phyloP scores from a whole-genome alignment of 2,329 filamentous ascomycete genomes.

The Aspergillus sp. region DNA sequence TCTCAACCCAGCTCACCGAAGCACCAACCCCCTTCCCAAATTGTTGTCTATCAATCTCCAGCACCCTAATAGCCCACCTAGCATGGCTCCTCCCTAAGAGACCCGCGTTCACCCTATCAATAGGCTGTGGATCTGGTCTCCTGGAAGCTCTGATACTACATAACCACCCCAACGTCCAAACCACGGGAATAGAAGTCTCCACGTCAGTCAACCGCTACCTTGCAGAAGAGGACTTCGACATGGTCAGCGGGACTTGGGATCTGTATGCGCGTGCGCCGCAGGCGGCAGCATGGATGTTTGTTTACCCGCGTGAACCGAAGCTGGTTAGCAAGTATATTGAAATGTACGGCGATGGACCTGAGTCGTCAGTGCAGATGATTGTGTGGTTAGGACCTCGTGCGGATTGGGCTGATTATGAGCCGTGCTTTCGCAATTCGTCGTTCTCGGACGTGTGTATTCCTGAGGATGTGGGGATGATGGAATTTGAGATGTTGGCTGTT shows the following conservation, averaged over 20 bases:
- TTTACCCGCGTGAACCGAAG: conserved; percentile 54
- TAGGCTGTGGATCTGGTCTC: conserved; percentile 55
- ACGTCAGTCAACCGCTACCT: conserved; percentile 50
- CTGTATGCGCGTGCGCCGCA: conserved; percentile 44
- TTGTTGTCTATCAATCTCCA: conserved; percentile 34
- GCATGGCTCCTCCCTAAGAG: conserved; percentile 24
- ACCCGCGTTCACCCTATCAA: conserved; percentile 42
- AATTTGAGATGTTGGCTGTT: conserved; percentile 28
- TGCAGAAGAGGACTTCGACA: conserved; percentile 41
- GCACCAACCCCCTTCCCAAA: conserved; percentile 27
- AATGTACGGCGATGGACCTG: conserved; percentile 12
- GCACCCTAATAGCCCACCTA: conserved; percentile 22
- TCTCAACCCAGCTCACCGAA: conserved; percentile 21
- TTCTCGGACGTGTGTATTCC: conserved; percentile 23
- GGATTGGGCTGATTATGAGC: conserved; percentile 35
- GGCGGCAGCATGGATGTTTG: conserved; percentile 54
- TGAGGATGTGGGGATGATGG: conserved; percentile 24
- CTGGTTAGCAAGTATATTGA: conserved; percentile 50
- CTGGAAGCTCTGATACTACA: conserved; percentile 48
- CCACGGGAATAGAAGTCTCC: conserved; percentile 53
- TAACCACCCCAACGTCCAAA: conserved; percentile 26
- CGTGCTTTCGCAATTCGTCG: conserved; percentile 24
- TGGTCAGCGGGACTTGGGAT: conserved; percentile 49
- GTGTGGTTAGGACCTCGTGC: conserved; percentile 33
- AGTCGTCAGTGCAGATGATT: conserved; percentile 20